Evolutionary conservation across 2,329 filamentous ascomycete species (phyloP).

Genomic region (Aspergillus hortae): DNA sequence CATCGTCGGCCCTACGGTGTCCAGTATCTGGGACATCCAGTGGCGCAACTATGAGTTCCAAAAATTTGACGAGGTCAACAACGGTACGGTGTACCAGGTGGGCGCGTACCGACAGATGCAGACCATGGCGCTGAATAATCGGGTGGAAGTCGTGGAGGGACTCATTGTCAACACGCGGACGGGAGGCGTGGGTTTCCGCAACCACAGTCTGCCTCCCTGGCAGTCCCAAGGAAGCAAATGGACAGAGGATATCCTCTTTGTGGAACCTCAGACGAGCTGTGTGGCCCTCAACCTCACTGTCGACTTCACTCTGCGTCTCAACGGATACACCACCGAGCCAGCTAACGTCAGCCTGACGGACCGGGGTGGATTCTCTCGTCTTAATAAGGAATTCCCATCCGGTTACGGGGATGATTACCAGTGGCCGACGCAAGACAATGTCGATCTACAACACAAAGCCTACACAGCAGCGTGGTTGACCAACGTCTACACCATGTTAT

Average conservation of each 20-base stretch:
- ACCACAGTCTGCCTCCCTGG: not conserved
- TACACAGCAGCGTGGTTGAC: not conserved
- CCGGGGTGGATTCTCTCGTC: not conserved
- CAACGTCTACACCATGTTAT: not conserved
- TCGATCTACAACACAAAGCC: not conserved
- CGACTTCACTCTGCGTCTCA: not conserved
- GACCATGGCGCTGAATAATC: not conserved
- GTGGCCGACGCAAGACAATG: not conserved
- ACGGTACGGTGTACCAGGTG: not conserved
- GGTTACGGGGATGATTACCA: not conserved
- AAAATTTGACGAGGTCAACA: not conserved
- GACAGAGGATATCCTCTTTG: slow-evolving; percentile 1
- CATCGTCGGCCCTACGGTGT: no score
- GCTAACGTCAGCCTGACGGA: not conserved
- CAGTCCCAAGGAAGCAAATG: not conserved
- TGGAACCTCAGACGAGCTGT: not conserved
- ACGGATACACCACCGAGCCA: not conserved
- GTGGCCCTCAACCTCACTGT: not conserved
- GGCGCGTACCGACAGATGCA: not conserved
- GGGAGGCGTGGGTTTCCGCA: not conserved
- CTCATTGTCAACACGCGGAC: not conserved
- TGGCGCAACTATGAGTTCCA: no score
- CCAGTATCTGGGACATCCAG: no score
- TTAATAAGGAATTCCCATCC: not conserved
- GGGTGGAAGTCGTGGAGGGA: not conserved